Evolutionary conservation across 768 basidiomycete genomes (phyloP), one percentile per base, ranked within the genome.

Genomic region (Boletus barrowsii): DNA sequence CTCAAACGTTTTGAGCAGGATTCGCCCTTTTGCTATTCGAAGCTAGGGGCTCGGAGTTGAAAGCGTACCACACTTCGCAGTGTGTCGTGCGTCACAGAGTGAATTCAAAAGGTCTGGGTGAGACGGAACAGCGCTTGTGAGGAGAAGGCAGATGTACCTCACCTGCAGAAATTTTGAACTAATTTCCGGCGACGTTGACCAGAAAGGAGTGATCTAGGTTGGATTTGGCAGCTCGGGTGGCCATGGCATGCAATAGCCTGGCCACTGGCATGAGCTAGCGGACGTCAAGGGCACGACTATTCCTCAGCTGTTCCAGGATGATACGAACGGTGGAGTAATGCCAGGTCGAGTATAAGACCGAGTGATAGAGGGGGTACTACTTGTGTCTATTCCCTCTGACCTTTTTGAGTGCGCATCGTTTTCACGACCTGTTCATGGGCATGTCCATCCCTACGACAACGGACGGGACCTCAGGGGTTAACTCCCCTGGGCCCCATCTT

Each of bases 1-100:
- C 57, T 44, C 56, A 50, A 52, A 46, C 37, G 33, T 46, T 51
- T 53, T 60, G 60, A 67, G 67, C 51, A 60, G 58, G 62, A 60
- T 68, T 62, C 54, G 54, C 63, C 29, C 22, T 42, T 42, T 26
- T 47, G 33, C 42, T 15, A 68, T 66, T 64, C 33, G 58, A 56
- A 40, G 53, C 42, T 20, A 42, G 29, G 18, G 18, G 30, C 29
- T 43, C 36, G 35, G 47, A 44, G 30, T 42, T 26, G 54, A 44
- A 29, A 51, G 32, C 42, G 47, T 22, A 42, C n/a, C 50, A 29
- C 35, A 20, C 35, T 36, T 43, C 42, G 36, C 10, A 29, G 11
- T 26, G n/a, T 40, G 33, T 39, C 36, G 11, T 18, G 26, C 26
- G 49, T 41, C 35, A 46, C 7, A 18, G 18, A 32, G 22, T 44